Evolutionary conservation across 2,329 filamentous ascomycete species (phyloP).

Genomic region (Aureobasidium sp.): DNA sequence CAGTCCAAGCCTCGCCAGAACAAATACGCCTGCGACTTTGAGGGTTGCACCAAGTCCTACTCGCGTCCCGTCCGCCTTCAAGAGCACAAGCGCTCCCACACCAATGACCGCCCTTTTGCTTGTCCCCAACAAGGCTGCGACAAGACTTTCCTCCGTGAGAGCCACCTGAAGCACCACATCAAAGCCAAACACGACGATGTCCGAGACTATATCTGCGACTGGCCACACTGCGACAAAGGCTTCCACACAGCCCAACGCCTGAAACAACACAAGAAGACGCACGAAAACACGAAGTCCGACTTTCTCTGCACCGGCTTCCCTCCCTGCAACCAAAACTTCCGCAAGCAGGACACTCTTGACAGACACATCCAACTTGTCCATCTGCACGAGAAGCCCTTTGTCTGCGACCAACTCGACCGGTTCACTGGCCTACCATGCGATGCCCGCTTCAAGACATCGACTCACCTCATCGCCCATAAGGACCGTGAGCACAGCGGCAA

Average conservation of each 20-base stretch:
- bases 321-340: constrained; percentile 69
- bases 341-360: constrained; percentile 80
- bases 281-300: constrained; percentile 65
- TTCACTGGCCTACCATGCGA: constrained; percentile 52
- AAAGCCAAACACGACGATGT: constrained; percentile 72
- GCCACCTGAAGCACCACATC: constrained; percentile 78
- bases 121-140: constrained; percentile 65
- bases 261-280: constrained; percentile 66
- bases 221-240: constrained; percentile 66
- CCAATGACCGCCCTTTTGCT: constrained; percentile 70
- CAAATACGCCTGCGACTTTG: constrained; percentile 67
- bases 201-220: constrained; percentile 64
- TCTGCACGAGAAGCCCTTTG: constrained; percentile 62
- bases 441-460: constrained; percentile 65
- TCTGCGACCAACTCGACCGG: constrained; percentile 56
- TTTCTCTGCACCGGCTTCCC: constrained; percentile 65
- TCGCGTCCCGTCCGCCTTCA: constrained; percentile 76
- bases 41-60: constrained; percentile 73
- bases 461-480: constrained; percentile 64
- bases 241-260: constrained; percentile 74
- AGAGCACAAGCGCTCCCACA: constrained; percentile 78
- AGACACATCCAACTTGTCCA: constrained; percentile 75
- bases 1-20: constrained; percentile 52
- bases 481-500: constrained; percentile 62
- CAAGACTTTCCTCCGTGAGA: constrained; percentile 79